These are phyloP conservation scores for Coemansia sp. DNA, from an alignment of 192 early-diverging fungal species.

Conservation along the genomic window DNA sequence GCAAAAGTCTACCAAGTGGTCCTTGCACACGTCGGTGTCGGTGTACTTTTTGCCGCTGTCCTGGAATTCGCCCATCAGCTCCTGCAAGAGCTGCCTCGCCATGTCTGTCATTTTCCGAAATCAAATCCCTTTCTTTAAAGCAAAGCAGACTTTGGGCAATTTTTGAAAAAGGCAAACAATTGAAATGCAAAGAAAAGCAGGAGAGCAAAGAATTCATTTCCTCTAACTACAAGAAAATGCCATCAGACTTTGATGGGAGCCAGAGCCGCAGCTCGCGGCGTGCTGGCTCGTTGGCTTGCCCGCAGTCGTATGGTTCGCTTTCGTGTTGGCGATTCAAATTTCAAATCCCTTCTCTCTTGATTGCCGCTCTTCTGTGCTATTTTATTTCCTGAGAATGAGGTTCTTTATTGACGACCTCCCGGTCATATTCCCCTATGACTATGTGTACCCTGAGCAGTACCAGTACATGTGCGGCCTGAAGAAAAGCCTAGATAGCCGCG, in stretches of 20 bases:
- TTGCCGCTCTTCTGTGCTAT: conserved; percentile 3
- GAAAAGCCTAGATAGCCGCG: conserved; percentile 86
- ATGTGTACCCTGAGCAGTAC: conserved; percentile 99
- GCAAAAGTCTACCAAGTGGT: conserved; percentile 80
- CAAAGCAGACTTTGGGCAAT: background rate
- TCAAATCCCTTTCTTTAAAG: background rate
- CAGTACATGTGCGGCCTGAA: conserved; percentile 97
- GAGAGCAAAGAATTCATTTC: background rate
- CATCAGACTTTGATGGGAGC: background rate
- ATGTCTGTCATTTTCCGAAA: conserved; percentile 40
- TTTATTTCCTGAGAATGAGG: conserved; percentile 16
- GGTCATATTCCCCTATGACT: conserved; percentile 98
- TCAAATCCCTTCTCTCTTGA: background rate
- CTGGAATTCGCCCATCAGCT: conserved; percentile 51
- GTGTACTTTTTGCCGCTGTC: conserved; percentile 45
- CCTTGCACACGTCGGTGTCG: conserved; percentile 62
- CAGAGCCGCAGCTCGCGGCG: background rate
- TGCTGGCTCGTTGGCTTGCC: background rate
- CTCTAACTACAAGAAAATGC: background rate
- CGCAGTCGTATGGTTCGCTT: background rate
- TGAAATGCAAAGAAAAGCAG: background rate
- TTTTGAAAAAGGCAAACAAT: background rate
- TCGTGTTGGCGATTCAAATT: background rate
- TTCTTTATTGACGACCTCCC: conserved; percentile 64
- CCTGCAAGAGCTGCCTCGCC: conserved; percentile 53